Base-by-base conservation (phyloP, 345 rosid genomes). In the Rubroshorea leprosula region DNA sequence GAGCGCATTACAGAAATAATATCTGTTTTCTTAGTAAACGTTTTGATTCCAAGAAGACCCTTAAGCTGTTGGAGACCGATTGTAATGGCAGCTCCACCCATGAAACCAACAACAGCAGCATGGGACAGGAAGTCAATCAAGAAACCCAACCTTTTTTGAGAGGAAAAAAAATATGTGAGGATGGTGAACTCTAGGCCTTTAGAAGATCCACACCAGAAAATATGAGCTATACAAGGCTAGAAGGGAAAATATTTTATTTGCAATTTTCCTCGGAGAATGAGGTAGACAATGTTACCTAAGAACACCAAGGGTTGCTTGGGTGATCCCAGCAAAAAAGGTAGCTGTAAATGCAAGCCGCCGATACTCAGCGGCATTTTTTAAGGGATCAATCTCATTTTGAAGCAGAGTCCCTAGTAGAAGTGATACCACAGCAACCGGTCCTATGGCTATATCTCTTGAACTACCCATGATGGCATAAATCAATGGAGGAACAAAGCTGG, bases 371-470 rank as follows among this genome's bases (percentile, higher is more conserved):
- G 74, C 63, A 19, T 85, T 63, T 23, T 49, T 63, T 5, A 0
- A 31, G 6, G 82, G 87, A 73, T 93, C 95, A n/a, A 93, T 23
- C 78, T 87, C 96, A 43, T 63, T 65, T 56, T 65, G 82, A 68
- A 93, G 90, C 74, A 93, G 60, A 41, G 88, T 80, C 23, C 96
- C 97, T 54, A 93, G 21, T 58, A 89, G 67, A 21, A 93, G 87
- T 67, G 99, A 93, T 29, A 89, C 99, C 74, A 93, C 99, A 1
- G 99, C 99, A 6, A 93, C 99, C 0, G 99, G 99, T 51, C 99
- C 97, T 18, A 93, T 89, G 15, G 99, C 99, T 54, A 89, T 93
- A 72, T 93, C 99, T 69, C 99, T 87, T 24, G 99, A 93, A 64
- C 99, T 93, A 1, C 99, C 99, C 99, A 93, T 93, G 68, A 76